A percentile compares a stretch with the other conserved stretches of the same genome.
These are phyloP conservation scores for Pyrenochaeta sp. DNA, from an alignment of 2,329 filamentous ascomycete genomes.

Conservation along the genomic window DNA sequence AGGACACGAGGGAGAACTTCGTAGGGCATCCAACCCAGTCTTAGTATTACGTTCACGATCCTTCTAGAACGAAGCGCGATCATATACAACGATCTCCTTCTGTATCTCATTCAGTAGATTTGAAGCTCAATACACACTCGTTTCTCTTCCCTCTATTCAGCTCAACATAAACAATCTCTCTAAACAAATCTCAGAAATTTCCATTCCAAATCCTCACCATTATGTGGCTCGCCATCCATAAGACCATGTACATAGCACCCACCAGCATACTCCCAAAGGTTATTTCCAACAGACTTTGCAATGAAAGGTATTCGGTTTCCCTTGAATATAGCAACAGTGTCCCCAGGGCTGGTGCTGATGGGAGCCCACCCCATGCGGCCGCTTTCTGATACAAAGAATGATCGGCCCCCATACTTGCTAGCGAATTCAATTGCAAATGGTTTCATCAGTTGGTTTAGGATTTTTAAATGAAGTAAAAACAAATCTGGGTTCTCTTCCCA, in stretches of 20 bases:
- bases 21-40: too few species aligned
- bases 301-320: constrained; percentile 14
- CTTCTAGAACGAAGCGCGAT: too few species aligned
- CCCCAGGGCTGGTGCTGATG: constrained; percentile 5
- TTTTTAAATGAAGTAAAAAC: neutral
- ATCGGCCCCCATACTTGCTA: constrained; percentile 9
- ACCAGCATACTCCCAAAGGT: constrained; percentile 14
- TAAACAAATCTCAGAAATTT: constrained; percentile 11
- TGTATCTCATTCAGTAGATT: too few species aligned
- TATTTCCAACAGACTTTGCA: constrained; percentile 2
- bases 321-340: constrained; percentile 9
- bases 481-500: constrained; percentile 4
- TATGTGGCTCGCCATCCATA: constrained; percentile 16
- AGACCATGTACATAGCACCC: constrained; percentile 17
- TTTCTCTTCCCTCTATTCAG: too few species aligned
- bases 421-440: constrained; percentile 16
- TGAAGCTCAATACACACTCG: too few species aligned
- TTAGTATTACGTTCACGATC: too few species aligned
- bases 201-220: constrained; percentile 8
- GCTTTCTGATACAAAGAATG: constrained; percentile 13
- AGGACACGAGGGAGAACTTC: too few species aligned
- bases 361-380: constrained; percentile 16
- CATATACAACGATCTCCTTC: too few species aligned
- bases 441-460: constrained; percentile 6
- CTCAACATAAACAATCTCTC: too few species aligned